Evolutionary conservation across 225 moss, liverwort and hornwort genomes (phyloP).

Genomic region (Marchantia paleacea): DNA sequence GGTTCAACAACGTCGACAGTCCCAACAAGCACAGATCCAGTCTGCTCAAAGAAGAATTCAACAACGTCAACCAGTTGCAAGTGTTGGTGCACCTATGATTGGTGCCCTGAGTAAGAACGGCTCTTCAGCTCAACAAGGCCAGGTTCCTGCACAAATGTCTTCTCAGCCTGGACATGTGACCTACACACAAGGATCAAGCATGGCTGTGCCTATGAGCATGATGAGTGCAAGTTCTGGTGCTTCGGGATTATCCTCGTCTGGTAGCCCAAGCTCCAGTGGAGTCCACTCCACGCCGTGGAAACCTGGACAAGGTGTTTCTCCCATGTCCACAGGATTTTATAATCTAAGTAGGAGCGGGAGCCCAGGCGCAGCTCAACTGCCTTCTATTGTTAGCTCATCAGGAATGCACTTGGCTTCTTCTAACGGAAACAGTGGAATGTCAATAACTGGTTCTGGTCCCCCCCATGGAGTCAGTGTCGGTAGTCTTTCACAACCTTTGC

Average conservation of each 20-base stretch:
- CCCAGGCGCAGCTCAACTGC: conserved; percentile 30
- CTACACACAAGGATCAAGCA: conserved; percentile 34
- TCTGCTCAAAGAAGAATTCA: conserved; percentile 43
- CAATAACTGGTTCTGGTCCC: conserved; percentile 25
- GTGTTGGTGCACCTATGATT: conserved; percentile 18
- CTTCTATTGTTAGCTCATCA: conserved; percentile 27
- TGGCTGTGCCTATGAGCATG: conserved; percentile 30
- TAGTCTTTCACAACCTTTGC: conserved; percentile 28
- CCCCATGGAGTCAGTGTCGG: conserved; percentile 27
- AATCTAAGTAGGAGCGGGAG: conserved; percentile 46
- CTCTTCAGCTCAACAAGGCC: conserved; percentile 29
- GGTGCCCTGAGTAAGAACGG: conserved; percentile 34
- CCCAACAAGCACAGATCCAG: conserved; percentile 26
- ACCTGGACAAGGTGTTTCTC: conserved; percentile 34
- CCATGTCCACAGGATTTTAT: conserved; percentile 43
- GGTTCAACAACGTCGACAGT: conserved; percentile 24
- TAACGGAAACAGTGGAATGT: conserved; percentile 31
- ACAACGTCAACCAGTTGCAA: conserved; percentile 37
- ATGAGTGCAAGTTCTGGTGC: conserved; percentile 29
- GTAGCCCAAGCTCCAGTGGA: conserved; percentile 31
- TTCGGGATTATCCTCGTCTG: conserved; percentile 20
- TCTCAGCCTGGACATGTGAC: conserved; percentile 33
- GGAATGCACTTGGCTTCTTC: conserved; percentile 37
- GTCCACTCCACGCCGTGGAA: conserved; percentile 48
- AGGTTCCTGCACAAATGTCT: conserved; percentile 33